Evolutionary conservation across 1,284 basidiomycete species (phyloP).

Genomic region (Moesziomyces parantarcticus): DNA sequence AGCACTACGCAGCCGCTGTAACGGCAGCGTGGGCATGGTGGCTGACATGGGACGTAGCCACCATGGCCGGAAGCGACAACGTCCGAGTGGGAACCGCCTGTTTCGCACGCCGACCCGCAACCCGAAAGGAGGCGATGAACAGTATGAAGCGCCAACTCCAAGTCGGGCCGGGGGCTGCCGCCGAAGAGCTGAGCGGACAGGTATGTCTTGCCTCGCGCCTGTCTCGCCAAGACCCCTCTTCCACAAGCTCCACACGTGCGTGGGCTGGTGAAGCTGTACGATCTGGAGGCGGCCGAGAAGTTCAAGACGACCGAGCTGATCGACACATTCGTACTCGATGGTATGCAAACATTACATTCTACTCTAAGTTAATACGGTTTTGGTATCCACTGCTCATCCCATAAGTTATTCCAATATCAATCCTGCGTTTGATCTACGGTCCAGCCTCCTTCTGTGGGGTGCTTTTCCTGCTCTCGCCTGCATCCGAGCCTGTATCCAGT

Average conservation of each 20-base stretch:
- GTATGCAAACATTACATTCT: too few species aligned
- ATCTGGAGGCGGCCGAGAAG: slow-evolving; percentile 55
- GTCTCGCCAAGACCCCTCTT: slow-evolving; percentile 32
- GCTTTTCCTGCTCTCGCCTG: slow-evolving; percentile 13
- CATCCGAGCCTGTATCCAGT: slow-evolving; percentile 21
- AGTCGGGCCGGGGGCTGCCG: slow-evolving; percentile 37
- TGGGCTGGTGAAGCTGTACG: slow-evolving; percentile 54
- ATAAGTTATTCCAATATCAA: neutral
- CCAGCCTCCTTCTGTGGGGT: slow-evolving; percentile 16
- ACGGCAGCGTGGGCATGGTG: slow-evolving; percentile 99
- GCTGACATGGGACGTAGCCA: slow-evolving; percentile 89
- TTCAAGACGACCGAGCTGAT: slow-evolving; percentile 61
- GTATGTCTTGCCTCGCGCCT: slow-evolving; percentile 13
- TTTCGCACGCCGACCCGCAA: slow-evolving; percentile 74
- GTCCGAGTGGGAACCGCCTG: slow-evolving; percentile 92
- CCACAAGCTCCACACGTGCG: slow-evolving; percentile 35
- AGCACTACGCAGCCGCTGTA: too few species aligned
- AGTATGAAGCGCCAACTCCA: slow-evolving; percentile 58
- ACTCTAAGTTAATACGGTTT: too few species aligned
- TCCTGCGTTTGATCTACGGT: neutral
- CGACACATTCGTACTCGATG: slow-evolving; percentile 30
- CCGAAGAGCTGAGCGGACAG: slow-evolving; percentile 13
- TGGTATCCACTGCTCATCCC: neutral
- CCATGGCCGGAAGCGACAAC: slow-evolving; percentile 84
- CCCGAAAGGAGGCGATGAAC: slow-evolving; percentile 56